Evolutionary conservation across 208 protist species (phyloP), one percentile per base, ranked within the genome.

Genomic region (Trypanosoma brucei): DNA sequence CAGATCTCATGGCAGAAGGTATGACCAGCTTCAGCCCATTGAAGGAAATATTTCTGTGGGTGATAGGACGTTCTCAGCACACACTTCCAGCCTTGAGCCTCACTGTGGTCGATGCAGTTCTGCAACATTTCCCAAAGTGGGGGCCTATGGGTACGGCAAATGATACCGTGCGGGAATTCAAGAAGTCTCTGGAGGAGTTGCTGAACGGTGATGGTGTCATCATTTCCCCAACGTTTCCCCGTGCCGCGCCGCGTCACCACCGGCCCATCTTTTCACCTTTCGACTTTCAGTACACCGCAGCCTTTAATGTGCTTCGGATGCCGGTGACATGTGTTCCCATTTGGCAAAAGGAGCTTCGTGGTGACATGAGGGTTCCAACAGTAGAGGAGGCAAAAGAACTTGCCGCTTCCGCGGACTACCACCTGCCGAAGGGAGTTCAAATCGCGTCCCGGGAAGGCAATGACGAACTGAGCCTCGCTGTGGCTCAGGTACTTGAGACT

Each of bases 401-500:
- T 36, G 38, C 63, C 38, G 40, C 55, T n/a, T 64, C 62, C 3
- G 14, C 34, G 22, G 63, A 79, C 36, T 57, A 52, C 59, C 84
- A 94, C 63, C 59, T 94, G 45, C 88, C 88, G 0, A 94, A 92
- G 67, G 88, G 88, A 8, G 81, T 94, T 57, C 88, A 94, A 75
- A 68, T 94, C 13, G 88, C 91, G 9, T 78, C 72, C 2, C 72
- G 78, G 3, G 70, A 78, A 31, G 59, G 76, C 55, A 76, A 83
- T 45, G 88, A 94, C 62, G 88, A 89, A 66, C 71, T 91, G 13
- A 78, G 74, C 54, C 51, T 94, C 58, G 84, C 78, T 51, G 70
- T 81, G 30, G 83, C 88, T 22, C 67, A 84, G 36, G 83, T 80
- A 8, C 73, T 94, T 36, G 67, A 83, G 44, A 65, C 80, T n/a